Evolutionary conservation across 495 filamentous ascomycete genomes (phyloP), one percentile per base, ranked within the genome.

Genomic region (Bacidia rubella): DNA sequence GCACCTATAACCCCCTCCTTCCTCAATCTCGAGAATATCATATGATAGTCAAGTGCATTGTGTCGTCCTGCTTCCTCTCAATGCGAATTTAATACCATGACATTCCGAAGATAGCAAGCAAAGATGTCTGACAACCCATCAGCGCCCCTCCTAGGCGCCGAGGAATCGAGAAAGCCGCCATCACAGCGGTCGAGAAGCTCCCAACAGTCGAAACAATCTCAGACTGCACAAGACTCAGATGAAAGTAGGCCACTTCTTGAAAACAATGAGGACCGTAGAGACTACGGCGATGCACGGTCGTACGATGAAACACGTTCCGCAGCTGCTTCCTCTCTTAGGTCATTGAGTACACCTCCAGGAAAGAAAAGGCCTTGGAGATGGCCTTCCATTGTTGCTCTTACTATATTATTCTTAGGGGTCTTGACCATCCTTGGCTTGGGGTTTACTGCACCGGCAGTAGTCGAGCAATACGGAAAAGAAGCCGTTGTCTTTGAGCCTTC

Each of bases 381-480:
- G 79, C 72, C 78, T 11, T 73, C 70, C n/a, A 60, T 81, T 10
- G 62, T 84, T 39, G 72, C 77, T 3, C 65, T 83, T 10, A 19
- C 64, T 2, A 12, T 76, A 10, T 59, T 87, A 21, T 73, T 65
- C 27, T 49, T 68, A 3, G 61, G 65, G 0, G 59, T 78, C n/a
- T 52, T 82, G 35, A 55, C 57, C 0, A 74, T 79, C 44, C 57
- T 83, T 35, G 67, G 74, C 23, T 77, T 75, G 62, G 88, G 80
- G 1, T 93, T 96, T 69, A 75, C 92, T 47, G 79, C 82, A 2
- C 90, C 92, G 2, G 79, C 80, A 23, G 76, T 82, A 4, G 77
- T 90, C 19, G 81, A 93, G 63, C 77, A 85, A 62, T 98, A 98
- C 65, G 86, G 82, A 5, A 79, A 86, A 62, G 73, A 92, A 63